Conservation (phyloP, 495 filamentous ascomycete species). For the Hypoxylon cercidicola region DNA sequence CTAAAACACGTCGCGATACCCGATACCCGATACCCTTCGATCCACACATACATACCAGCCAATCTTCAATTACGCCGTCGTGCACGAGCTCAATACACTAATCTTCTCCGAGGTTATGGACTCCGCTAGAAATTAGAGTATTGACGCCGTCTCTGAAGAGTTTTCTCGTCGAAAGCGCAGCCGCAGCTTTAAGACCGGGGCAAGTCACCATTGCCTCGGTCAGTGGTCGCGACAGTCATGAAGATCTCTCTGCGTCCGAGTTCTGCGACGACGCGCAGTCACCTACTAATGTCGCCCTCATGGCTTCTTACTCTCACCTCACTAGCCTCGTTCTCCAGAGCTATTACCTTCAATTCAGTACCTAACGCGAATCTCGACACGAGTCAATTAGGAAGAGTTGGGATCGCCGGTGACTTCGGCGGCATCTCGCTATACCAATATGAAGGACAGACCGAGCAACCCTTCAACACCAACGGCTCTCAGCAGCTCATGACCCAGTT, state of each 20-base stretch:
- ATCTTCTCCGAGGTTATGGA: slow-evolving; percentile 39
- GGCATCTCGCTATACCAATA: slow-evolving; percentile 91
- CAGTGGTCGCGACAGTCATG: slow-evolving; percentile 47
- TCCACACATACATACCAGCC: slow-evolving; percentile 1
- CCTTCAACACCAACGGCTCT: slow-evolving; percentile 75
- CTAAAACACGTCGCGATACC: slow-evolving; percentile 32
- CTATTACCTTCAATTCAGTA: slow-evolving; percentile 75
- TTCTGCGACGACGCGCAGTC: slow-evolving; percentile 49
- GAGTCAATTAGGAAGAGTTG: slow-evolving; percentile 81
- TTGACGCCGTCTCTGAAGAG: slow-evolving; percentile 27
- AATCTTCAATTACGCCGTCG: slow-evolving; percentile 5
- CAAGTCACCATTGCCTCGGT: slow-evolving; percentile 28
- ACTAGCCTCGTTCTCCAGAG: slow-evolving; percentile 61
- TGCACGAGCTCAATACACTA: slow-evolving; percentile 2
- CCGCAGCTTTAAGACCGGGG: slow-evolving; percentile 35
- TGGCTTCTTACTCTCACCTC: slow-evolving; percentile 53
- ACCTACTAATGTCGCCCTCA: slow-evolving; percentile 32
- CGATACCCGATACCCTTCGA: slow-evolving; percentile 1
- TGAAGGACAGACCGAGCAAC: slow-evolving; percentile 76
- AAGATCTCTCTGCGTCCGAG: slow-evolving; percentile 49
- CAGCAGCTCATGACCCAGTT: slow-evolving; percentile 83
- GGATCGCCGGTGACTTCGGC: slow-evolving; percentile 89
- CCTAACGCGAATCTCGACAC: slow-evolving; percentile 85
- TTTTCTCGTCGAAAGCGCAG: slow-evolving; percentile 30
- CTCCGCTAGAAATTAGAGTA: slow-evolving; percentile 25